phyloP scores from a whole-genome alignment of 164 flowering plant species.

The Nymphaea thermarum region DNA sequence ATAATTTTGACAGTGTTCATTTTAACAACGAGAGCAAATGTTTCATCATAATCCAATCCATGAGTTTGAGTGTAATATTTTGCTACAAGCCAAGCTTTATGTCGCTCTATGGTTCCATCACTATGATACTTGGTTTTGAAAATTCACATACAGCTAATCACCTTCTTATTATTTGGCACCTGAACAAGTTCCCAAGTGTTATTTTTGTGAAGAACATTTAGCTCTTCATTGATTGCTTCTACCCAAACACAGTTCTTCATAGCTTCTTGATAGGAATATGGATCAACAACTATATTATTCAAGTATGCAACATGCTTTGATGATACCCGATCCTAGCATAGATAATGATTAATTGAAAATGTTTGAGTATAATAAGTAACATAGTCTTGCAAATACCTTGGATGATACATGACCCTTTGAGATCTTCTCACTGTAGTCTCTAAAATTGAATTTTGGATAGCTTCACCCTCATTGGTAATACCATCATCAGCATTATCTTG shows the following conservation, averaged over 20 bases:
- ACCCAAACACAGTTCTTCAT: background rate
- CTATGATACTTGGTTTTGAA: background rate
- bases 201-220: background rate
- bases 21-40: slow-evolving; percentile 1
- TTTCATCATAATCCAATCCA: background rate
- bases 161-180: background rate
- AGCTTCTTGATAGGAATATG: no score
- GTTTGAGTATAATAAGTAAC: no score
- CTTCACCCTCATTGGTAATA: no score
- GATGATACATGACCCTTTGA: no score
- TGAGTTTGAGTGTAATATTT: background rate
- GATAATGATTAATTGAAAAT: background rate
- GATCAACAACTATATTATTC: background rate
- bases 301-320: background rate
- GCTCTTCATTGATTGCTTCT: background rate
- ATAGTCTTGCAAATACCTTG: no score
- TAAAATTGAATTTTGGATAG: no score
- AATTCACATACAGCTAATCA: background rate
- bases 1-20: background rate
- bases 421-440: no score
- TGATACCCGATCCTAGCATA: background rate
- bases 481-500: no score
- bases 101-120: background rate
- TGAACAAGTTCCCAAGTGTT: background rate
- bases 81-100: background rate